A percentile compares a stretch with the other conserved stretches of the same genome.
phyloP scores from a whole-genome alignment of 805 yeast genomes.

The Candida dendrica region DNA sequence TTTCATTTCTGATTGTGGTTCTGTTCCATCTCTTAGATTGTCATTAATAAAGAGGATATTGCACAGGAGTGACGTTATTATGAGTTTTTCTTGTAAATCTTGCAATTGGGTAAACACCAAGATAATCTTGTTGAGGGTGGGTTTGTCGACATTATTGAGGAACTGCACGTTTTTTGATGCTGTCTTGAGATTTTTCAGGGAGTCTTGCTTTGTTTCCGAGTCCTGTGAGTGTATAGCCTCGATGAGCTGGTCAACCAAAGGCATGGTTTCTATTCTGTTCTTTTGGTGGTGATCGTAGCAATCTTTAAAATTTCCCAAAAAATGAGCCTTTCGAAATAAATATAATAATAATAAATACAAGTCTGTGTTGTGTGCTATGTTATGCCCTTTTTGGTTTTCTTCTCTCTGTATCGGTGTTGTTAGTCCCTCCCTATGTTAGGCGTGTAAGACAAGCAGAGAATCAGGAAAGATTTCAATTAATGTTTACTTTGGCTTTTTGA shows the following conservation, averaged over 20 bases:
- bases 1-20: not conserved
- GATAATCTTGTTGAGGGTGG: not conserved
- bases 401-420: no score
- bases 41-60: conserved; percentile 16
- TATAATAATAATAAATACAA: no score
- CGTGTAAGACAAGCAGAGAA: no score
- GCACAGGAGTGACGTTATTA: conserved; percentile 13
- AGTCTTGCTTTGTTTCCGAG: not conserved
- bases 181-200: not conserved
- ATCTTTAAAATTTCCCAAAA: no score
- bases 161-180: not conserved
- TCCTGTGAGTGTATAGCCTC: not conserved
- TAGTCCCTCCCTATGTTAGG: no score
- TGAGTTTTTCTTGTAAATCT: conserved; percentile 11
- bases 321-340: no score
- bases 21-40: conserved; percentile 5
- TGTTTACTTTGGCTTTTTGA: no score
- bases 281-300: no score
- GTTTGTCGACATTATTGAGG: not conserved
- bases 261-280: no score
- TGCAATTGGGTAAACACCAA: not conserved
- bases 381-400: no score
- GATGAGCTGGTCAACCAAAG: not conserved
- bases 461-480: no score
- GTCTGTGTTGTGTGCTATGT: no score